A percentile compares a stretch with the other conserved stretches of the same genome.
phyloP scores from a whole-genome alignment of 371 early-diverging fungal genomes.

The Mortierella sp. region DNA sequence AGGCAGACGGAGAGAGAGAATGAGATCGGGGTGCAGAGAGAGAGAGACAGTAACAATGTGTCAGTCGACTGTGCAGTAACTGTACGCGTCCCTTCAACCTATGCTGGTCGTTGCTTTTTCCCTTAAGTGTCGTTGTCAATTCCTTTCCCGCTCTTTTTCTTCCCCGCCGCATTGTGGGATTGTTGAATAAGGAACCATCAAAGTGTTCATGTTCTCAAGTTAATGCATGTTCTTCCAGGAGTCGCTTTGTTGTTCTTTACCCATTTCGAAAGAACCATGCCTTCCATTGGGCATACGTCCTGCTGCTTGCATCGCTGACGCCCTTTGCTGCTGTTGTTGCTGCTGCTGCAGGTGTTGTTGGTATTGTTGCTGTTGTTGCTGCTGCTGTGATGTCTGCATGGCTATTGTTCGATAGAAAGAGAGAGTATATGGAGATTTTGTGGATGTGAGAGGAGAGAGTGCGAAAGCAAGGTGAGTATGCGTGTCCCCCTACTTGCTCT shows the following conservation, averaged over 20 bases:
- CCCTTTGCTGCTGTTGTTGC: conserved; percentile 33
- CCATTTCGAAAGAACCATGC: conserved; percentile 54
- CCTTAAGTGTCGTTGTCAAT: not conserved
- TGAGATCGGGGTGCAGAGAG: not conserved
- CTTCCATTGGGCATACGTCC: conserved; percentile 50
- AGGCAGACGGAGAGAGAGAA: not conserved
- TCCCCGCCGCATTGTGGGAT: not conserved
- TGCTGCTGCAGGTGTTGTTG: conserved; percentile 50
- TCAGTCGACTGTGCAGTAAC: not conserved
- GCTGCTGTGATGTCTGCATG: conserved; percentile 52
- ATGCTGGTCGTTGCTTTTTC: not conserved
- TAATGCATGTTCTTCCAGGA: not conserved
- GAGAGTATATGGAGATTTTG: not conserved
- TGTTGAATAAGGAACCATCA: not conserved
- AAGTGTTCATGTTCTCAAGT: not conserved
- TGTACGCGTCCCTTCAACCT: not conserved
- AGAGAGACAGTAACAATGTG: not conserved
- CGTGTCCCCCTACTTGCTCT: not conserved
- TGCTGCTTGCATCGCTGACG: conserved; percentile 43
- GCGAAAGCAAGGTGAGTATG: not conserved
- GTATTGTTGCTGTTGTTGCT: conserved; percentile 39
- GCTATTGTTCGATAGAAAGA: conserved; percentile 10
- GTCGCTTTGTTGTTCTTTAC: conserved; percentile 13
- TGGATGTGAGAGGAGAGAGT: not conserved
- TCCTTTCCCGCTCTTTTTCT: not conserved